phyloP scores from a whole-genome alignment of 2,329 filamentous ascomycete genomes.

The Ascochyta pisi region DNA sequence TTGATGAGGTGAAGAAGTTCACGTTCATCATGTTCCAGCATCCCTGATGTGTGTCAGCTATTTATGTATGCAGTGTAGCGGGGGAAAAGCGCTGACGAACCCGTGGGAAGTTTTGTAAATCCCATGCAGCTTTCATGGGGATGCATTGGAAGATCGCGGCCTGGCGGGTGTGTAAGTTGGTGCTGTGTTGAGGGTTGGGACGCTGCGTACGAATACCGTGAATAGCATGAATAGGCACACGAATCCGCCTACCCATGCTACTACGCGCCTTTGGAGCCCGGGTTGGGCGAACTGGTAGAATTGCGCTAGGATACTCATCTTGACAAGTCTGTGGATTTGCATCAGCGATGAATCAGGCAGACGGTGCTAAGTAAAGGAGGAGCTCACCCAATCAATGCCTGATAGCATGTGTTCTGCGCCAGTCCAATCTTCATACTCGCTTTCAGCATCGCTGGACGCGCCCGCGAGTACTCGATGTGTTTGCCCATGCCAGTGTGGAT shows the following conservation, averaged over 20 bases:
- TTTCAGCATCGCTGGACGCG: not conserved
- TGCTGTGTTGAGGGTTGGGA: not conserved
- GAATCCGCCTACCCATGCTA: not conserved
- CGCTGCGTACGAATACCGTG: not conserved
- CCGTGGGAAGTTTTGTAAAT: not conserved
- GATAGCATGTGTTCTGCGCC: not conserved
- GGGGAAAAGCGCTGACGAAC: not conserved
- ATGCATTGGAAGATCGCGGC: slow-evolving; percentile 4
- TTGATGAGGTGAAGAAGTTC: not conserved
- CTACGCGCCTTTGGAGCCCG: not conserved
- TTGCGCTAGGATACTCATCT: slow-evolving; percentile 2
- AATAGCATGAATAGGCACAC: slow-evolving; percentile 1
- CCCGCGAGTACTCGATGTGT: slow-evolving; percentile 1
- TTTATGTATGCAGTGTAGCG: too few species aligned
- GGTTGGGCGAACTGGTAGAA: not conserved
- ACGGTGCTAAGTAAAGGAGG: not conserved
- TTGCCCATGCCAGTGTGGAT: slow-evolving; percentile 3
- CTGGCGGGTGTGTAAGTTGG: not conserved
- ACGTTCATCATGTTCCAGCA: slow-evolving; percentile 3
- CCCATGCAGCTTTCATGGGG: not conserved
- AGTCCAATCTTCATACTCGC: not conserved
- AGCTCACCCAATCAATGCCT: not conserved
- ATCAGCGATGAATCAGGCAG: too few species aligned
- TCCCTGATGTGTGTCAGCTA: not conserved
- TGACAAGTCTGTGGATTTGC: not conserved